Percentiles rank a stretch among this genome's conserved stretches.
Evolutionary conservation across 2,329 filamentous ascomycete species (phyloP).

Genomic region (Neodidymelliopsis sp.): DNA sequence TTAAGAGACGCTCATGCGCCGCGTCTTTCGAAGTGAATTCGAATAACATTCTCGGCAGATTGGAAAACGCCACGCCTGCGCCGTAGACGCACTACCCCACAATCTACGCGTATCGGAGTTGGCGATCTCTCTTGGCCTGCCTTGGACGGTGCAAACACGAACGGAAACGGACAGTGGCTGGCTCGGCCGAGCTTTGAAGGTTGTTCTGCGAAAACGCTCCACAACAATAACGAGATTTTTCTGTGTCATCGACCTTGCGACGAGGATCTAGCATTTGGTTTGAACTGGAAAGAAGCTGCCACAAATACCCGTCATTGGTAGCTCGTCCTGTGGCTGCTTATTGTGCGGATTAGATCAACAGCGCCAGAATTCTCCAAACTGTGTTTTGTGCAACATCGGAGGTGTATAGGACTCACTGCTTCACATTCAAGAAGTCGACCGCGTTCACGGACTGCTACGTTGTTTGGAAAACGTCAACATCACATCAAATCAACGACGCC

Average conservation of each 20-base stretch:
- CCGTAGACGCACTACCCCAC: constrained; percentile 4
- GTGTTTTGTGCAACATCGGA: not conserved
- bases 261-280: too few species aligned
- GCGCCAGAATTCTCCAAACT: not conserved
- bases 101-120: constrained; percentile 4
- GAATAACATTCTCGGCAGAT: not conserved
- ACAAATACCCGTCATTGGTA: not conserved
- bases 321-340: not conserved
- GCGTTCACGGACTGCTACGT: not conserved
- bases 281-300: not conserved
- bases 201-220: not conserved
- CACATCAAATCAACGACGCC: not conserved
- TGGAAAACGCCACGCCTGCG: not conserved
- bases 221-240: not conserved
- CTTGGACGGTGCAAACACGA: not conserved
- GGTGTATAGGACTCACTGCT: not conserved
- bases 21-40: not conserved
- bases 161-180: not conserved
- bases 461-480: not conserved
- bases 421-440: not conserved
- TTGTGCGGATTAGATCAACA: not conserved
- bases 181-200: not conserved
- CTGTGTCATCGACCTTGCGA: not conserved
- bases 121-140: not conserved
- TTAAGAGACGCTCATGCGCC: not conserved